Conservation (phyloP, 495 filamentous ascomycete genomes). For the Immersiella caudata region DNA sequence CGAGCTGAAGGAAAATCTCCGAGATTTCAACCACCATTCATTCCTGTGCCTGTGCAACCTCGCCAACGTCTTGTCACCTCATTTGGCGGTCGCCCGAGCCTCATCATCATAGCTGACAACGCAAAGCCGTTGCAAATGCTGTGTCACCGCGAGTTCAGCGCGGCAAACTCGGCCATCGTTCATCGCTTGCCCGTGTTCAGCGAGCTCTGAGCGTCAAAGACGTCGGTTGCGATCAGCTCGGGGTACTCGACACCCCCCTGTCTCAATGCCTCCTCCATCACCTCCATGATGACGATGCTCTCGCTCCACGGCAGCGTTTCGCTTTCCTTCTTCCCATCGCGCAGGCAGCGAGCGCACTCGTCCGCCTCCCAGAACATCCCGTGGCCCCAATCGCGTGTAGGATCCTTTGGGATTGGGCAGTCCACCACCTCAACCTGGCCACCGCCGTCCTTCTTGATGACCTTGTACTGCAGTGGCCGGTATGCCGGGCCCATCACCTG, state of each 20-base stretch:
- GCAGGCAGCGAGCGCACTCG: conserved; percentile 79
- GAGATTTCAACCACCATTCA: conserved; percentile 9
- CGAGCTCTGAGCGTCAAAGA: conserved; percentile 62
- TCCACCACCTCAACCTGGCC: conserved; percentile 59
- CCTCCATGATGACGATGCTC: conserved; percentile 89
- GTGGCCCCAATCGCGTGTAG: conserved; percentile 59
- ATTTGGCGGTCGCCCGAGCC: conserved; percentile 3
- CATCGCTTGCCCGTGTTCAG: conserved; percentile 51
- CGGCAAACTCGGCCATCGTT: conserved; percentile 26
- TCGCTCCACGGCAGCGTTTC: conserved; percentile 73
- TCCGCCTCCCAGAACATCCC: conserved; percentile 98
- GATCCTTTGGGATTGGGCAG: conserved; percentile 63
- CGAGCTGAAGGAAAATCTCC: conserved; percentile 11
- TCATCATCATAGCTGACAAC: background rate
- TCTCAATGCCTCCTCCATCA: conserved; percentile 85
- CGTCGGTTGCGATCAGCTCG: conserved; percentile 75
- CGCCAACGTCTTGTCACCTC: conserved; percentile 6
- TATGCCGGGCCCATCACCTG: conserved; percentile 76
- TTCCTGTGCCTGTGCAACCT: conserved; percentile 16
- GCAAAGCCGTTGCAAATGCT: background rate
- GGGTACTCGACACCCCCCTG: conserved; percentile 81
- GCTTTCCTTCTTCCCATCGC: conserved; percentile 82
- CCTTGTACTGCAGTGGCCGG: conserved; percentile 65
- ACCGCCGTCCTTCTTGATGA: conserved; percentile 54
- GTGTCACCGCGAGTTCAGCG: conserved; percentile 10